Evolutionary conservation across 78 protist species (phyloP), one percentile per base, ranked within the genome.

Genomic region (Polysphondylium violaceum): DNA sequence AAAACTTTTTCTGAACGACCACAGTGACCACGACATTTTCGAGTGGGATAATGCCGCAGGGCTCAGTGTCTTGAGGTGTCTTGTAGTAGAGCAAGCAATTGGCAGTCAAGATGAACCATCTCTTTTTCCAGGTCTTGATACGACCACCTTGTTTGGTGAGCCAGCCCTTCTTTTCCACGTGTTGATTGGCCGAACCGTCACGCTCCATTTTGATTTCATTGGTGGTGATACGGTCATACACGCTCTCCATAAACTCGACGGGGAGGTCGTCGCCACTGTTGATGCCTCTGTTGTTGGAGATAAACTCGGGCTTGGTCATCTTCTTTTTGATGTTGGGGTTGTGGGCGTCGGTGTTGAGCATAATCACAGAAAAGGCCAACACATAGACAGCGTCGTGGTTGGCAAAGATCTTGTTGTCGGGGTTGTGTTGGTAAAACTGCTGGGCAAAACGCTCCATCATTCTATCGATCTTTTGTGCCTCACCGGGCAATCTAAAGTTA

Each of bases 371-470:
- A 87, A 92, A 97, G 2, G 92, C 60, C 12, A 96, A 79, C 2
- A 83, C 81, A 60, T 96, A 94, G 16, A 79, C 92, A 2, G 96
- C 61, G 21, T 88, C 95, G 4, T 59, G 43, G 35, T 51, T 61
- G 12, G 79, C 71, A 51, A 87, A 87, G 0, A 87, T 51, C 43
- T 69, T 78, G 1, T 55, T 65, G 36, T 31, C 86, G 29, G 94
- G 96, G 83, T 98, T 98, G 31, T 85, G 53, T 21, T 25, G 33
- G 71, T 72, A 93, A 71, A 74, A 98, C 23, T 96, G 88, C 59
- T 93, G 95, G 0, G 99, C 99, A 78, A 99, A 99, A 87, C 95
- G 95, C 73, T 97, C 99, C 98, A 99, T 97, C 92, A 98, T 96
- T 19, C 99, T 92, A 67, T 98, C 99, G 29, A 98, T 98, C 88